Evolutionary conservation across 805 yeast species (phyloP), one percentile per base, ranked within the genome.

Genomic region (Kockiozyma suomiensis): DNA sequence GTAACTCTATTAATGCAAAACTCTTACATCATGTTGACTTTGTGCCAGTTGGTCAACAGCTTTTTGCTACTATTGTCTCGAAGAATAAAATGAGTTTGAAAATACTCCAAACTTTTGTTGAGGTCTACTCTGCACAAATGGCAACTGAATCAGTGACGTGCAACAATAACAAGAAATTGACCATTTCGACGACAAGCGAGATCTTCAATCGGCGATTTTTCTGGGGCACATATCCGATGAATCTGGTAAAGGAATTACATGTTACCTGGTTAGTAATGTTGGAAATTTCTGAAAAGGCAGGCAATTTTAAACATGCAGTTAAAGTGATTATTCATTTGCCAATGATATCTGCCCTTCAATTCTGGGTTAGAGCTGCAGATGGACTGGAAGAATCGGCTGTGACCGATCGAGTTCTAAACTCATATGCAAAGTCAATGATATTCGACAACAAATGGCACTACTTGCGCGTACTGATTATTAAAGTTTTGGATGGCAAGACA

Each of bases 361-460:
- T 55, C 4, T n/a, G 46, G 8, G 33, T 33, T 8, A 25, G 25
- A 10, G n/a, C 40, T 4, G 37, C n/a, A 30, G 19, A 17, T 7
- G 19, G 17, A 12, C 17, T n/a, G n/a, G 13, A 30, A 32, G 17
- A 33, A 30, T 32, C 13, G 33, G 12, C 32, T 32, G 26, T 37
- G 32, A 25, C 13, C 19, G 40, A 35, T 23, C 46, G 15, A 13
- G 21, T 25, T n/a, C 17, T 55, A 33, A 49, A 49, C 17, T 33
- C 50, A 13, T 55, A 40, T 23, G 58, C 58, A 2, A 42, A 32
- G 19, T 30, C 50, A 6, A 55, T 55, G 58, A 19, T 26, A 28
- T 8, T 13, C 19, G 58, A 55, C 21, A 23, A 42, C 4, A 41
- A 41, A 37, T 55, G 58, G 58, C 53, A 43, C n/a, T 32, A 21